Evolutionary conservation across 805 yeast species (phyloP), one percentile per base, ranked within the genome.

Genomic region (Nakazawaea wickerhamii): DNA sequence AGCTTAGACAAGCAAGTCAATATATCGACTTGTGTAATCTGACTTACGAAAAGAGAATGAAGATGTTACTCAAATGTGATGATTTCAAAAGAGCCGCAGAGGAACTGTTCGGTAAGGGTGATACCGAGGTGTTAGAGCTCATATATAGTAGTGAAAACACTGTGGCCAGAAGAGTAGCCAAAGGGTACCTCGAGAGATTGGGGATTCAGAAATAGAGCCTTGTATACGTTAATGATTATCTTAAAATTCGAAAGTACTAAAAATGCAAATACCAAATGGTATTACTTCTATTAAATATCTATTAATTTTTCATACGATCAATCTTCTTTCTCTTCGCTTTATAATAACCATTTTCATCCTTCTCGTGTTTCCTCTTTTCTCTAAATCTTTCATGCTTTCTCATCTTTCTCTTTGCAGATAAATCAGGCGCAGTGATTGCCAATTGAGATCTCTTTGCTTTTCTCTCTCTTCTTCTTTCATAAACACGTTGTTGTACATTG

Each of bases 351-450:
- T 76, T 83, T 23, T 76, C 90, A 55, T 86, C 95, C 59, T 77
- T 84, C 40, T 75, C 79, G 39, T 70, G 77, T 56, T 75, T 83
- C 60, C 96, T 75, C 68, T 82, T 85, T 48, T 84, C 93, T 58
- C 90, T 78, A 22, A 76, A 73, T 52, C 81, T 75, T 30, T 71
- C 77, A 64, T 90, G 95, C 59, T 84, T 86, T 62, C 71, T 81
- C 54, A 86, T 55, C 64, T 84, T 86, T 60, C 85, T 77, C 50
- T 73, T 75, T 2, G 96, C 93, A n/a, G 87, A 81, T 32, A 75
- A 63, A 13, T 84, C 95, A 1, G 98, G 98, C 4, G 83, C 84
- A 17, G 71, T 74, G 9, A 90, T 70, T 3, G 88, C 84, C 57
- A 87, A 64, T 45, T 84, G 81, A 0, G 95, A 84, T 44, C 89